A percentile compares a stretch with the other conserved stretches of the same genome.
Conservation (phyloP, 768 basidiomycete species). For the Symmetrospora coprosmae region DNA sequence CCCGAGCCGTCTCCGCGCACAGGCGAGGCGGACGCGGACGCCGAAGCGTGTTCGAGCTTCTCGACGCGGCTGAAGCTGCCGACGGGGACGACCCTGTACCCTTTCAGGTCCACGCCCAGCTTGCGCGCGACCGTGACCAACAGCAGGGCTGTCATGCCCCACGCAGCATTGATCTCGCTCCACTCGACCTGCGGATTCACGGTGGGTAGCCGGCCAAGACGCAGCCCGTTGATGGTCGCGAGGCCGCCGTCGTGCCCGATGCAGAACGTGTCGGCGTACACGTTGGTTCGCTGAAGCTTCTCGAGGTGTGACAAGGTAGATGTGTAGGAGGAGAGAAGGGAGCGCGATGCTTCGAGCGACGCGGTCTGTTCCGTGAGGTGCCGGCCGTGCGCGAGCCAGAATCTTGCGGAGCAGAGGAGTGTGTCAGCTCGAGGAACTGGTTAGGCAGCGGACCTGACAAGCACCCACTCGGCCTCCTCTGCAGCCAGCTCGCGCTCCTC, state of each 20-base stretch:
- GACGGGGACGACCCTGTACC: conserved; percentile 81
- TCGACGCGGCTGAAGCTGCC: conserved; percentile 91
- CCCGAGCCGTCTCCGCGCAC: too few relatives aligned
- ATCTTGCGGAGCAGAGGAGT: conserved; percentile 41
- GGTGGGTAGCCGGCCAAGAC: conserved; percentile 59
- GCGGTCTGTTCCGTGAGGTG: conserved; percentile 53
- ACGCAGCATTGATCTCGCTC: conserved; percentile 97
- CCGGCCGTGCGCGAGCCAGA: conserved; percentile 67
- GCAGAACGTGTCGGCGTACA: conserved; percentile 85
- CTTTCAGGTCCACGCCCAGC: conserved; percentile 75
- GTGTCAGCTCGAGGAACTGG: neutral
- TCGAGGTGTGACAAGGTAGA: conserved; percentile 43
- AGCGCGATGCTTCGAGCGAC: conserved; percentile 55
- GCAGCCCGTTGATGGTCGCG: conserved; percentile 92
- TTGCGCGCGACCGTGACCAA: conserved; percentile 83
- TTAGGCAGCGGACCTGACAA: too few relatives aligned
- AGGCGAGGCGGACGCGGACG: neutral
- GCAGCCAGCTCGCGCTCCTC: conserved; percentile 56
- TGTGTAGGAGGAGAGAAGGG: conserved; percentile 61
- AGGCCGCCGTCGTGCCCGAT: conserved; percentile 89
- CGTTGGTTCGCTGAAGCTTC: conserved; percentile 77
- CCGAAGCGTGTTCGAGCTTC: conserved; percentile 36
- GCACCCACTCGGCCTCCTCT: conserved; percentile 63
- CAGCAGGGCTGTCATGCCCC: conserved; percentile 87
- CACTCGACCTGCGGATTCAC: conserved; percentile 69